Evolutionary conservation across 352 stramenopile genomes (phyloP).

Genomic region (Globisporangium cylindrosporum): DNA sequence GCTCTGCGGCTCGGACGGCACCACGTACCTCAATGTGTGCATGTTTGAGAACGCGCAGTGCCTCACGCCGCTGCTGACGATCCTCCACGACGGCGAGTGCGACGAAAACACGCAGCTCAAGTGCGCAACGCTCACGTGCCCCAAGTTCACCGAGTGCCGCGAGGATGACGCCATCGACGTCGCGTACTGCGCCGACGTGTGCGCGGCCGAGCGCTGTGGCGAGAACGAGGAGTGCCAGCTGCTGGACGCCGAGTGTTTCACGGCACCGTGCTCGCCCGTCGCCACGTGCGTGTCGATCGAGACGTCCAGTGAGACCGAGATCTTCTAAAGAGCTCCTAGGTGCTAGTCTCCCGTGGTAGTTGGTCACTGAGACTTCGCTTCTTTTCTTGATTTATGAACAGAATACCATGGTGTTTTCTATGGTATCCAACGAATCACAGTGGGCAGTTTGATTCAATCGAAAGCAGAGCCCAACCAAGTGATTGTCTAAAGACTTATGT

Average conservation of each 20-base stretch:
- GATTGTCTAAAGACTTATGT: no score
- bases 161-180: conserved; percentile 31
- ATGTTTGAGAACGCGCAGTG: conserved; percentile 29
- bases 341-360: no score
- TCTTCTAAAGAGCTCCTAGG: conserved; percentile 8
- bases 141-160: conserved; percentile 37
- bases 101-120: conserved; percentile 36
- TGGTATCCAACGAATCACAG: no score
- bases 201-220: conserved; percentile 45
- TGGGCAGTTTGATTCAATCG: no score
- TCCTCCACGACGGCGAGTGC: conserved; percentile 48
- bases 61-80: conserved; percentile 23
- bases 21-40: conserved; percentile 37
- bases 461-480: no score
- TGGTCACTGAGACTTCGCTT: background rate
- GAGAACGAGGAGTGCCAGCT: conserved; percentile 44
- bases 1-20: conserved; percentile 31
- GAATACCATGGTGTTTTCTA: no score
- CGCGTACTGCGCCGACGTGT: conserved; percentile 54
- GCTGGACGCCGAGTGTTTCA: conserved; percentile 45
- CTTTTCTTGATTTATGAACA: background rate
- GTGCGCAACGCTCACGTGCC: conserved; percentile 48
- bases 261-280: conserved; percentile 49
- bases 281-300: conserved; percentile 47
- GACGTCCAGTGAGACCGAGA: conserved; percentile 22